Evolutionary conservation across 345 rosid genomes (phyloP), one percentile per base, ranked within the genome.

Genomic region (Corchorus olitorius): DNA sequence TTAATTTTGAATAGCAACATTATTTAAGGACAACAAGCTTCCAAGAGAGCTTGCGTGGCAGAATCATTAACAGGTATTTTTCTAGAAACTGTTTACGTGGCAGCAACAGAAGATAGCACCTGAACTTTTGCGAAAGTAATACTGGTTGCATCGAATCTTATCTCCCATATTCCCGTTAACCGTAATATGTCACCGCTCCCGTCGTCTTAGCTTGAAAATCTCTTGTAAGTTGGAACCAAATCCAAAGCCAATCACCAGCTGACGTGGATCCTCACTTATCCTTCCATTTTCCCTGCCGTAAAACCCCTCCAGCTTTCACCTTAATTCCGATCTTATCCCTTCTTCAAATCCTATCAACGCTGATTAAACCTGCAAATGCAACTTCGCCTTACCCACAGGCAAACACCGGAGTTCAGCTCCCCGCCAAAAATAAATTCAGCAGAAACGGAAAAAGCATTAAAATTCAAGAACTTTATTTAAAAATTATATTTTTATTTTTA

Each of bases 201-300:
- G 10, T 34, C 37, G 2, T 1, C 39, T 53, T 39, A 48, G 7
- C 58, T 67, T 22, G 55, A 46, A 17, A 66, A 45, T 66, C 71
- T 68, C 49, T 56, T 16, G 9, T 22, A 43, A 22, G 27, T 27
- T 27, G 27, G 27, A 27, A 27, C 27, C 27, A 27, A 27, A 27
- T 27, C 43, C 55, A 64, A 37, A 54, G 48, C 65, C 16, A 67
- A 45, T 37, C 17, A 59, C 45, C 9, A 37, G 74, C 68, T 68
- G 71, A 82, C 80, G 81, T 84, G 80, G 75, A 67, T 8, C 53
- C 53, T 65, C 53, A 7, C 37, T 49, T 19, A 45, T 19, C 84
- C 34, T 10, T 20, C 45, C 19, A 4, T 77, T 54, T 43, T 27
- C 19, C 4, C 3, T 17, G 15, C 19, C 69, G 2, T 50, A 19